A percentile compares a stretch with the other conserved stretches of the same genome.
phyloP scores from a whole-genome alignment of 441 rosid species.

The Adansonia madagascariensis region DNA sequence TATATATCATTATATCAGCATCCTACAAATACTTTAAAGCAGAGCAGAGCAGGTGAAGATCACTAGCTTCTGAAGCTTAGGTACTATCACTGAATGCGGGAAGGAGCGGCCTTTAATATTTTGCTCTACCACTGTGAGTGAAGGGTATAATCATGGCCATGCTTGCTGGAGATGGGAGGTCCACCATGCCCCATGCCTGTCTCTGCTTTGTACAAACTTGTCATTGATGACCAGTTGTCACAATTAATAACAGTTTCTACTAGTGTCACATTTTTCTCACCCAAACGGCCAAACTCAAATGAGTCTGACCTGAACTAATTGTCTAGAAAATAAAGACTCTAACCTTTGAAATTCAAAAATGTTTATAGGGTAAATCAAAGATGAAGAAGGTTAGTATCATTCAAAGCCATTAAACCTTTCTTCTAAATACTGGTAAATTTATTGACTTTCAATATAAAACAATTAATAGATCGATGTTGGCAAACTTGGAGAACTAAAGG shows the following conservation, averaged over 20 bases:
- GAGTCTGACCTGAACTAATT: not conserved
- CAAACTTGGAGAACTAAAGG: not conserved
- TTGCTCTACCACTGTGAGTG: not conserved
- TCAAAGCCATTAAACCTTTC: not conserved
- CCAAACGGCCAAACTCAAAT: not conserved
- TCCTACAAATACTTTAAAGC: not conserved
- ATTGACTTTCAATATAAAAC: no score
- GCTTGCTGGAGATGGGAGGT: not conserved
- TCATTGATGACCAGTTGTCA: not conserved
- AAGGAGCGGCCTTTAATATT: conserved; percentile 6
- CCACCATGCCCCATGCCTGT: not conserved
- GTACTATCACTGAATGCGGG: not conserved
- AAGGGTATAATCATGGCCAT: not conserved
- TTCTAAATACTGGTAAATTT: not conserved
- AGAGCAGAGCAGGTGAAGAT: not conserved
- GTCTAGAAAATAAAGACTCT: not conserved
- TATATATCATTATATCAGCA: not conserved
- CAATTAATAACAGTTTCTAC: no score
- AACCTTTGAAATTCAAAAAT: not conserved
- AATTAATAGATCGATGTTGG: not conserved
- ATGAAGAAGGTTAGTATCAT: not conserved
- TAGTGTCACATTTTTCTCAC: not conserved
- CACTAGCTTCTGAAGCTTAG: not conserved
- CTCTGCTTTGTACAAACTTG: not conserved
- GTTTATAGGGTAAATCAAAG: not conserved